Evolutionary conservation across 2,329 filamentous ascomycete genomes (phyloP).

Genomic region (Grosmannia serpens): DNA sequence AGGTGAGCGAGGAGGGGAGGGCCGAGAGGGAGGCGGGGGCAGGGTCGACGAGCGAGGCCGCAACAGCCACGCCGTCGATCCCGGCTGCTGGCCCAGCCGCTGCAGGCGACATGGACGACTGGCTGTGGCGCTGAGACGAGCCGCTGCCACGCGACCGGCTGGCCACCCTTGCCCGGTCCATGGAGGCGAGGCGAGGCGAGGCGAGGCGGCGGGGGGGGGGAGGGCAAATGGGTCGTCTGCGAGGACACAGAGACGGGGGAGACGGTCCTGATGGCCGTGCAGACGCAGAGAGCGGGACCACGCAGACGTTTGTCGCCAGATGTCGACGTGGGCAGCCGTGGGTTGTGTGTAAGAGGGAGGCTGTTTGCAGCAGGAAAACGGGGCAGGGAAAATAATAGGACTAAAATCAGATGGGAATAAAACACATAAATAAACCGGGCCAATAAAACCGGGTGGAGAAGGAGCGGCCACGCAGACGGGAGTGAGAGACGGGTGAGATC

Average conservation of each 20-base stretch:
- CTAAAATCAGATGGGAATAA: constrained; percentile 1
- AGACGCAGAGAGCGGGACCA: neutral
- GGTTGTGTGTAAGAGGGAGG: constrained; percentile 5
- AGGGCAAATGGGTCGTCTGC: too few relatives aligned
- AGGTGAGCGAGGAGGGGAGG: constrained; percentile 1
- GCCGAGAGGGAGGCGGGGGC: neutral
- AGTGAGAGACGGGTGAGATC: neutral
- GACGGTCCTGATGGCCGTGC: neutral
- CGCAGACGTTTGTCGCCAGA: neutral
- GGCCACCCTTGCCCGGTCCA: constrained; percentile 8
- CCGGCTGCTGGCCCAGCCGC: neutral
- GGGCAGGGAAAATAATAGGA: constrained; percentile 3
- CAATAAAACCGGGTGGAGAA: neutral
- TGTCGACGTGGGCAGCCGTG: too few relatives aligned
- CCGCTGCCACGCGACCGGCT: constrained; percentile 12
- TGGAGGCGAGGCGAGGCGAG: neutral
- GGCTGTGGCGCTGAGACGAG: constrained; percentile 8
- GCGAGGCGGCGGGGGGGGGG: neutral
- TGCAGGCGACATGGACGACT: neutral
- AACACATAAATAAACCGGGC: neutral
- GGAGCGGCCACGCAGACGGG: neutral
- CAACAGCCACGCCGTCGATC: neutral
- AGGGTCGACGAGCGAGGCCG: neutral
- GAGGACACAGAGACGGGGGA: neutral
- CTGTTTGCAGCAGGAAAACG: constrained; percentile 1